Base-by-base conservation (phyloP, 768 basidiomycete genomes). In the Rhodotorula babjevae region DNA sequence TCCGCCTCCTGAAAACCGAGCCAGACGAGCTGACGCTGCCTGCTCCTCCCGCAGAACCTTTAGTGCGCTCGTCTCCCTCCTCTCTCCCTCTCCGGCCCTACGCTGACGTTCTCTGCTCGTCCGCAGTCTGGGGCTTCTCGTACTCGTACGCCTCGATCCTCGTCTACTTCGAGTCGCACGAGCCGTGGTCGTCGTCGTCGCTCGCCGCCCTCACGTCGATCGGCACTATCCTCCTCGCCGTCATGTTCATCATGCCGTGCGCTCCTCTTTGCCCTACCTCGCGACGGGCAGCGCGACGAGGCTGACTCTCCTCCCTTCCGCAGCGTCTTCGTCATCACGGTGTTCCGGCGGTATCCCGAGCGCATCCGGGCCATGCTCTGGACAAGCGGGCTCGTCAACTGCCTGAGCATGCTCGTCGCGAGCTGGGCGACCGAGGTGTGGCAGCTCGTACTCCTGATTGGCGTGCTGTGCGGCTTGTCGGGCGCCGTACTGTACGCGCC, bases 271-370 rank as follows among this genome's bases (percentile, higher is more conserved):
- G 10, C 4, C 12, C 25, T 52, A 1, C 27, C 11, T 21, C 23
- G 3, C 25, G 11, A 1, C 25, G 25, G 25, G 10, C 11, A 19
- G 27, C 40, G 19, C 40, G 19, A 21, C 36, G n/a, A n/a, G n/a
- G 9, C 36, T 36, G 36, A 8, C 33, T 18, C 29, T 16, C 18
- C 3, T 19, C 29, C 31, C 33, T 7, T 12, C 10, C 31, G 56
- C 56, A 57, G 57, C 33, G 18, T 58, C 9, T 58, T 58, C 36
- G 36, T 73, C 21, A 68, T 73, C 52, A 59, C 49, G n/a, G 15
- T 61, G 31, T 71, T 73, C 69, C 68, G 69, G 2, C 64, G 75
- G 0, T 77, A 74, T 53, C 73, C 73, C 1, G 76, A 77, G 53
- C 65, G 65, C 52, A 68, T 63, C 44, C 61, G 63, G 42, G 25